Percentiles rank a stretch among this genome's conserved stretches.
Conservation (phyloP, 306 rosid species). For the Rosa rugosa region DNA sequence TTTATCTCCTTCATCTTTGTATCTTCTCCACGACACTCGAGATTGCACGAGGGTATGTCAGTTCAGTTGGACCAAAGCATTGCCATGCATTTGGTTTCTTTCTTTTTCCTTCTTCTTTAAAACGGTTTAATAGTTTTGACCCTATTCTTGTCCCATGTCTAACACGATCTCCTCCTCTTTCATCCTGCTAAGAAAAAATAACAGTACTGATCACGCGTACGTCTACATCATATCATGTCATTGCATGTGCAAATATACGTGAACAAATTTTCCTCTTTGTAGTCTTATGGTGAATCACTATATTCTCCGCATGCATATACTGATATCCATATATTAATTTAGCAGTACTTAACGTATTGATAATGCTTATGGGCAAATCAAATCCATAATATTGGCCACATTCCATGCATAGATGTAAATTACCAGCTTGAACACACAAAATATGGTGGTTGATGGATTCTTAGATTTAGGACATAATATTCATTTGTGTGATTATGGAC, state of each 20-base stretch:
- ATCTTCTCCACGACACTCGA: conserved; percentile 7
- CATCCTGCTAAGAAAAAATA: background rate
- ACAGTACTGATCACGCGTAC: background rate
- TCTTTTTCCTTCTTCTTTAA: background rate
- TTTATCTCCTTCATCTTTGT: background rate
- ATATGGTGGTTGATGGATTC: no score
- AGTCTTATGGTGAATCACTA: background rate
- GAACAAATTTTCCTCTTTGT: background rate
- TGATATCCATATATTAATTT: background rate
- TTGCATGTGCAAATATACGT: background rate
- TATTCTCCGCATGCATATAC: background rate
- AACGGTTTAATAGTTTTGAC: background rate
- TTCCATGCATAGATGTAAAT: no score
- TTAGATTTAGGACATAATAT: no score
- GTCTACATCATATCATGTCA: conserved; percentile 3
- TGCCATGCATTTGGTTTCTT: conserved; percentile 9
- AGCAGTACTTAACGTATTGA: background rate
- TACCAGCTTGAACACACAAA: background rate
- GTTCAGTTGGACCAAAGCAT: conserved; percentile 22
- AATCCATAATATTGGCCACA: background rate
- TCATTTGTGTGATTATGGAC: no score
- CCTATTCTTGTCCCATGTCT: background rate
- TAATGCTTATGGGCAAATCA: background rate
- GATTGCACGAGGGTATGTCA: conserved; percentile 27
- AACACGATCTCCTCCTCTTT: background rate